Evolutionary conservation across 371 early-diverging fungal species (phyloP), one percentile per base, ranked within the genome.

Genomic region (Rhizopus stolonifer): DNA sequence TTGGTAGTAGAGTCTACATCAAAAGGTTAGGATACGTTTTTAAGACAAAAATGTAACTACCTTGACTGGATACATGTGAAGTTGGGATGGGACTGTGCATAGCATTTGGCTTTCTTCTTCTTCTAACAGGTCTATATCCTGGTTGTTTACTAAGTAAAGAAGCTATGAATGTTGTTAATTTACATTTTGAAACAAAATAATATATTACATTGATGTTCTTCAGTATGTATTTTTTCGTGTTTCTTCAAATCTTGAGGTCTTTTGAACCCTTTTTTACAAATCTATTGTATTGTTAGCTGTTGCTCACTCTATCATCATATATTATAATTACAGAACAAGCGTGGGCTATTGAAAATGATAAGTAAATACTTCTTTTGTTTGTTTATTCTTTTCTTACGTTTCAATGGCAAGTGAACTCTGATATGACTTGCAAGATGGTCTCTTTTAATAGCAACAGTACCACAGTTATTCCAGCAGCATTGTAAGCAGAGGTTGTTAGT

Each of bases 371-470:
- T 31, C 14, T 18, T 38, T 45, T 29, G 6, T 15, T n/a, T n/a
- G 34, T 15, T 21, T 33, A 26, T 13, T 31, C 23, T 8, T 83
- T 71, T 36, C 61, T 54, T 72, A 48, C 94, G 95, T 76, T 93
- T 94, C 29, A 92, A 78, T 5, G 92, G 87, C 25, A 96, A 80
- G 62, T 95, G 96, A 26, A 93, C 89, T 60, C 90, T 73, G 49
- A 95, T 64, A 65, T 96, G 96, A 24, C 90, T 90, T 11, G 92
- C 92, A 29, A 95, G 85, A 69, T 96, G 97, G 69, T 96, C 96
- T 54, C 97, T 65, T 77, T 95, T 96, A 34, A 81, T 78, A 25
- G 88, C 83, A 34, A 67, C 64, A 23, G 83, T 79, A 17, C 72
- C 68, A 71, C 97, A 95, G 49, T 70, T 79, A 45, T 86, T 86